Percentiles rank a stretch among this genome's conserved stretches.
These are phyloP conservation scores for Daldinia loculata DNA, from an alignment of 495 filamentous ascomycete species.

Conservation along the genomic window DNA sequence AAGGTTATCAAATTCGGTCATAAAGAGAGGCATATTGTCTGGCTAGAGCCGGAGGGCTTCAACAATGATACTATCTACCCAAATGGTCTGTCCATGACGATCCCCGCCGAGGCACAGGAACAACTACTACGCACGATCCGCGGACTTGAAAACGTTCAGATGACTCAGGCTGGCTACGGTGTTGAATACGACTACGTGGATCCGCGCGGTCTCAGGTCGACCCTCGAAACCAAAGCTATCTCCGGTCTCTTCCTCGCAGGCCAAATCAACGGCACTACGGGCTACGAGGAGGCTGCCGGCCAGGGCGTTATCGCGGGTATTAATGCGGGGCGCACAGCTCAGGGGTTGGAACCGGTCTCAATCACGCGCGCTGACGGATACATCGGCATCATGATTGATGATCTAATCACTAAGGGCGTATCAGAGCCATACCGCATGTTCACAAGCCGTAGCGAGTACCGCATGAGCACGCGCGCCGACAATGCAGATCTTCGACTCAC, in stretches of 20 bases:
- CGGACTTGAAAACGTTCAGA: slow-evolving; percentile 87
- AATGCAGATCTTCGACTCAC: slow-evolving; percentile 94
- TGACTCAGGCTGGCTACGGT: slow-evolving; percentile 97
- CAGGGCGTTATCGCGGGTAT: slow-evolving; percentile 93
- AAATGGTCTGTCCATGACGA: slow-evolving; percentile 96
- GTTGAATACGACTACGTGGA: slow-evolving; percentile 99
- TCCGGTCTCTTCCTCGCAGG: slow-evolving; percentile 90
- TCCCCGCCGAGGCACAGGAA: slow-evolving; percentile 86
- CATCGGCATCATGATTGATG: slow-evolving; percentile 99
- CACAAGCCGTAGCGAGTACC: slow-evolving; percentile 93
- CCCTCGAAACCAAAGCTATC: slow-evolving; percentile 93
- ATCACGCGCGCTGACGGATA: slow-evolving; percentile 89
- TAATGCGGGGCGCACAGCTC: slow-evolving; percentile 85
- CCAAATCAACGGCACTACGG: slow-evolving; percentile 98
- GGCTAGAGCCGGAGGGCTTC: slow-evolving; percentile 97
- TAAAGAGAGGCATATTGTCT: slow-evolving; percentile 83
- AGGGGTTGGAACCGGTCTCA: slow-evolving; percentile 67
- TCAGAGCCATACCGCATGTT: slow-evolving; percentile 99
- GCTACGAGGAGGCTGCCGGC: slow-evolving; percentile 95
- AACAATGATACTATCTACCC: slow-evolving; percentile 92
- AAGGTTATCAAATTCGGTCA: slow-evolving; percentile 89
- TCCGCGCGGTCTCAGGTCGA: slow-evolving; percentile 82
- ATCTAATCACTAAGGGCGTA: slow-evolving; percentile 96
- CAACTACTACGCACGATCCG: slow-evolving; percentile 82
- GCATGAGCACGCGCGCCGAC: slow-evolving; percentile 88